These are phyloP conservation scores for Paspalum notatum DNA, from an alignment of 176 grass and related monocot species.

Conservation along the genomic window DNA sequence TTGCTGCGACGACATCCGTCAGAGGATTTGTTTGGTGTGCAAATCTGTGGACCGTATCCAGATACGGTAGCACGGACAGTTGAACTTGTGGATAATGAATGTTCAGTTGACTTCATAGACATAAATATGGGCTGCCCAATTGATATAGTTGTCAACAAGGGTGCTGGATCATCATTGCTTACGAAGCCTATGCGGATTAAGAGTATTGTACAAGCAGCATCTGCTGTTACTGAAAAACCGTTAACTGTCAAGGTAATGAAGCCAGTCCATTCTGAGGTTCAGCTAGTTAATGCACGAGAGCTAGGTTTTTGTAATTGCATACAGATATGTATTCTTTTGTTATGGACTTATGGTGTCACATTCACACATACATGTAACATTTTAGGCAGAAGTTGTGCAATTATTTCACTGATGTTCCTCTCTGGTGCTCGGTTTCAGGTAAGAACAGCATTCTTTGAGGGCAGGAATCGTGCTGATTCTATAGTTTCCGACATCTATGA, in stretches of 20 bases:
- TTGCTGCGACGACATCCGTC: conserved; percentile 81
- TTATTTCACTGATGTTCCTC: conserved; percentile 10
- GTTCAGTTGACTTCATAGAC: conserved; percentile 83
- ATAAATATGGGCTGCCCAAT: conserved; percentile 99
- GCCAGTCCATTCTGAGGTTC: not conserved
- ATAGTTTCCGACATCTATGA: conserved; percentile 77
- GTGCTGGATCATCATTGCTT: conserved; percentile 88
- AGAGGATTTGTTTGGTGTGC: conserved; percentile 91
- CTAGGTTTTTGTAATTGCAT: conserved; percentile 9
- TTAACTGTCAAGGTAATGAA: conserved; percentile 83
- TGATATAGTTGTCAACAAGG: conserved; percentile 84
- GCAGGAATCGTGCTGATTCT: conserved; percentile 91
- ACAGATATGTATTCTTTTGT: conserved; percentile 8
- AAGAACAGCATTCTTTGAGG: conserved; percentile 93
- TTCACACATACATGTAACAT: not conserved
- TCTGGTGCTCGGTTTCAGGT: conserved; percentile 56
- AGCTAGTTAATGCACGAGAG: not conserved
- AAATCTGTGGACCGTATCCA: conserved; percentile 92
- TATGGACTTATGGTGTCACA: not conserved
- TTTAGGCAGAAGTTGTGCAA: conserved; percentile 10
- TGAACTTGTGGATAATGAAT: conserved; percentile 86
- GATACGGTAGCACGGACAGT: conserved; percentile 77
- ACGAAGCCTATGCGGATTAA: conserved; percentile 87
- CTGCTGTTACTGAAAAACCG: conserved; percentile 58
- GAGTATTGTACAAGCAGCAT: conserved; percentile 79